phyloP scores from a whole-genome alignment of 2,329 filamentous ascomycete genomes.

The Gremmenia infestans region DNA sequence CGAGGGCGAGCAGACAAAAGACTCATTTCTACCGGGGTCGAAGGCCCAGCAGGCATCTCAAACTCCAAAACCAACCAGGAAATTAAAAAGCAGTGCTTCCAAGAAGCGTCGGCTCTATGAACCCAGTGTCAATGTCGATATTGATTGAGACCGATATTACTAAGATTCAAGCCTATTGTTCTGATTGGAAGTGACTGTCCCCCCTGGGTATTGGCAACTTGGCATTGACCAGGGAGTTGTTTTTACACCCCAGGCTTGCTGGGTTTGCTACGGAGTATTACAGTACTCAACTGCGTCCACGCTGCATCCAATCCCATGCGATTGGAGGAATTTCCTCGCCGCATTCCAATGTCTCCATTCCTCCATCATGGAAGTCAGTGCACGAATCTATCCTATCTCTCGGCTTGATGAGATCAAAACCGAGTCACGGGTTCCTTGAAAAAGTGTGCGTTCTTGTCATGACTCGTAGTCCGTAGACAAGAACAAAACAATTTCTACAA shows the following conservation, averaged over 20 bases:
- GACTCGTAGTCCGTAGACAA: neutral
- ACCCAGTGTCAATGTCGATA: neutral
- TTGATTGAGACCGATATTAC: neutral
- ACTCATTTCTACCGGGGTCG: neutral
- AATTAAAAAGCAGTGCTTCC: conserved; percentile 1
- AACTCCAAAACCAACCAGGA: neutral
- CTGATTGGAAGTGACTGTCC: neutral
- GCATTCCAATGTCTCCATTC: no score
- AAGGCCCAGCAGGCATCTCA: neutral
- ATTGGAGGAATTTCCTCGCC: no score
- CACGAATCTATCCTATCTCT: no score
- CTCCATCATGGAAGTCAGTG: no score
- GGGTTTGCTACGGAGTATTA: no score
- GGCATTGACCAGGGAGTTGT: no score
- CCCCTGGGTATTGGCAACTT: neutral
- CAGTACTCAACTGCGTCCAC: no score
- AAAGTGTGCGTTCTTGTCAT: neutral
- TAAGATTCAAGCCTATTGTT: neutral
- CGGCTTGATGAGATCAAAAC: no score
- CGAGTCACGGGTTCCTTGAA: neutral
- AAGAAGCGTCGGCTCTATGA: conserved; percentile 13
- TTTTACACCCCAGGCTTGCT: no score
- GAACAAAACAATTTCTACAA: neutral
- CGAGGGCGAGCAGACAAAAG: conserved; percentile 40
- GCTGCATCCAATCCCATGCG: no score